These are phyloP conservation scores for Tuber melanosporum DNA, from an alignment of 495 filamentous ascomycete species.

Conservation along the genomic window DNA sequence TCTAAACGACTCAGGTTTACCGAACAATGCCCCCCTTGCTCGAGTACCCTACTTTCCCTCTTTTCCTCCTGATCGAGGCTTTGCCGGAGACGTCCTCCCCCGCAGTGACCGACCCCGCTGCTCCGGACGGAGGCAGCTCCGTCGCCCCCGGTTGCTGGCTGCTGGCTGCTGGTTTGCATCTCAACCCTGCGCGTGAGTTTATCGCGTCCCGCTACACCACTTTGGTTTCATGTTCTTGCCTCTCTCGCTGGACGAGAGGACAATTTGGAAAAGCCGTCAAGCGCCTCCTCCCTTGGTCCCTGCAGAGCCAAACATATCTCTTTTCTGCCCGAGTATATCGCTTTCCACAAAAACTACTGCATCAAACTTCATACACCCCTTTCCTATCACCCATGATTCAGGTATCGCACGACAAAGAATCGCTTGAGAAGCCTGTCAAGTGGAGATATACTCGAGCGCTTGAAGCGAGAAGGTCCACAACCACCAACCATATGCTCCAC, in stretches of 20 bases:
- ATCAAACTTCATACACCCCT: neutral
- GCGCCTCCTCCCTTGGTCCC: neutral
- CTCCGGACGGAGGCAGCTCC: neutral
- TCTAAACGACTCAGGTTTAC: neutral
- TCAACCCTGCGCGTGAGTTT: neutral
- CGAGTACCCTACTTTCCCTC: neutral
- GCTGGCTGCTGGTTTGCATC: neutral
- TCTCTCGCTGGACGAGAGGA: neutral
- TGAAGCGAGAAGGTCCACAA: neutral
- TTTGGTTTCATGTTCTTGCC: neutral
- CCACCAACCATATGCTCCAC: neutral
- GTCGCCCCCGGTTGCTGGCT: neutral
- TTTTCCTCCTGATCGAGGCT: neutral
- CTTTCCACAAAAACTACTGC: neutral
- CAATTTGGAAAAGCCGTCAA: neutral
- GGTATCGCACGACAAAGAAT: neutral
- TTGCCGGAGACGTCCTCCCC: neutral
- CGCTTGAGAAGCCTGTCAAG: neutral
- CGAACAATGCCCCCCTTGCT: neutral
- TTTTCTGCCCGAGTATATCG: neutral
- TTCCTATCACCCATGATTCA: neutral
- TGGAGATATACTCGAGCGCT: neutral
- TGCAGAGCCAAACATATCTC: neutral
- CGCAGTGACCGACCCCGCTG: neutral
- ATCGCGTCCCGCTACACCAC: neutral